A percentile compares a stretch with the other conserved stretches of the same genome.
These are phyloP conservation scores for Cicer arietinum DNA, from an alignment of 306 rosid species.

Conservation along the genomic window DNA sequence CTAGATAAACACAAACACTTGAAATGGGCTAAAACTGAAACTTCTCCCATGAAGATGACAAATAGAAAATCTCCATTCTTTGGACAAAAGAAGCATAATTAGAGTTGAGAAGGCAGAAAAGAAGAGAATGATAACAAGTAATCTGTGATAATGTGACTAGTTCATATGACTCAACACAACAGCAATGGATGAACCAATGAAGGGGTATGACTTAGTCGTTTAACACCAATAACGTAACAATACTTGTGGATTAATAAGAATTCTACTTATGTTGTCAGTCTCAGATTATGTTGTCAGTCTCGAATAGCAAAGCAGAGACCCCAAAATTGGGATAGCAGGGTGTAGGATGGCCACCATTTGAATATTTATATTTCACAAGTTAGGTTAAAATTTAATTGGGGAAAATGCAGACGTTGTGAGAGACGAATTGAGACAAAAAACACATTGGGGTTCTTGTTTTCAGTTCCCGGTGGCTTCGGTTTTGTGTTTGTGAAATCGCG, in stretches of 20 bases:
- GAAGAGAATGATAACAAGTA: conserved; percentile 5
- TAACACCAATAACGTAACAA: conserved; percentile 3
- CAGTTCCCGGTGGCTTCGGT: too few relatives aligned
- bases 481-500: too few relatives aligned
- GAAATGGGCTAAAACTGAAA: conserved; percentile 24
- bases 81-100: conserved; percentile 18
- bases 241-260: conserved; percentile 27
- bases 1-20: conserved; percentile 25
- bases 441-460: too few relatives aligned
- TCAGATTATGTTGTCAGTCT: too few relatives aligned
- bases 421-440: too few relatives aligned
- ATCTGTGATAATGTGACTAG: background rate
- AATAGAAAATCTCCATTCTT: conserved; percentile 16
- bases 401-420: too few relatives aligned
- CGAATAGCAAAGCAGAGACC: too few relatives aligned
- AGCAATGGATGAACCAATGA: background rate
- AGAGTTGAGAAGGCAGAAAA: conserved; percentile 5
- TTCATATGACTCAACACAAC: background rate
- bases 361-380: too few relatives aligned
- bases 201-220: conserved; percentile 1
- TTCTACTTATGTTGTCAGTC: too few relatives aligned
- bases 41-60: conserved; percentile 32
- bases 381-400: too few relatives aligned
- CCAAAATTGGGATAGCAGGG: too few relatives aligned
- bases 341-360: too few relatives aligned